These are phyloP conservation scores for Populus hybrid DNA, from an alignment of 441 rosid species.

Conservation along the genomic window DNA sequence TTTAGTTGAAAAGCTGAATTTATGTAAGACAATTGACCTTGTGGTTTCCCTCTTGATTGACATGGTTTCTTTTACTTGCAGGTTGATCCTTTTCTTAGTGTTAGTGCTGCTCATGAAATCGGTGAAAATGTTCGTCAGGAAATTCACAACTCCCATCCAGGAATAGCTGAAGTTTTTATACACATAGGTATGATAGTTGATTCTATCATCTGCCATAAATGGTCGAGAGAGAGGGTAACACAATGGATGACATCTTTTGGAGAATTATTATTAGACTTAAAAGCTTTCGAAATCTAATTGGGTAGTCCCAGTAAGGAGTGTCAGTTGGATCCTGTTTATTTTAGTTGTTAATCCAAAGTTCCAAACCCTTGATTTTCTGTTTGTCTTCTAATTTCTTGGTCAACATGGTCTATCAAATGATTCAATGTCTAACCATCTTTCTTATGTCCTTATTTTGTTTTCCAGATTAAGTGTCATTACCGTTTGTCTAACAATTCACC, in stretches of 20 bases:
- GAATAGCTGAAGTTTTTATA: conserved; percentile 85
- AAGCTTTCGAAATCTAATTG: not conserved
- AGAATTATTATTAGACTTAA: not conserved
- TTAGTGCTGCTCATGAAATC: conserved; percentile 82
- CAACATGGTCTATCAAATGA: not conserved
- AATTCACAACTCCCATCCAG: conserved; percentile 60
- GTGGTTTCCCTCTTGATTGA: not conserved
- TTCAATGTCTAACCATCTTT: not conserved
- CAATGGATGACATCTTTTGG: not conserved
- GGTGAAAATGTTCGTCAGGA: conserved; percentile 79
- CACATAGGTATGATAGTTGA: conserved; percentile 65
- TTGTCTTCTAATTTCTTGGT: not conserved
- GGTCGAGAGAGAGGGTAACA: not conserved
- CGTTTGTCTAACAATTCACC: not conserved
- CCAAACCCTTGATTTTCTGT: not conserved
- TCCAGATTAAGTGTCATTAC: not conserved
- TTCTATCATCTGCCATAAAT: conserved; percentile 7
- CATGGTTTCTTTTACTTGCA: conserved; percentile 26
- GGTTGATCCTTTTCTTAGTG: conserved; percentile 91
- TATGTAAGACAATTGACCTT: not conserved
- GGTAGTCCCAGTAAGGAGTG: not conserved
- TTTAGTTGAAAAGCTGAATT: not conserved
- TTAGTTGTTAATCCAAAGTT: not conserved
- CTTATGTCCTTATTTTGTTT: not conserved
- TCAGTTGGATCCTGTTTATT: conserved; percentile 4